phyloP scores from a whole-genome alignment of 2,329 filamentous ascomycete genomes.

The Dactylellina parvicollis region DNA sequence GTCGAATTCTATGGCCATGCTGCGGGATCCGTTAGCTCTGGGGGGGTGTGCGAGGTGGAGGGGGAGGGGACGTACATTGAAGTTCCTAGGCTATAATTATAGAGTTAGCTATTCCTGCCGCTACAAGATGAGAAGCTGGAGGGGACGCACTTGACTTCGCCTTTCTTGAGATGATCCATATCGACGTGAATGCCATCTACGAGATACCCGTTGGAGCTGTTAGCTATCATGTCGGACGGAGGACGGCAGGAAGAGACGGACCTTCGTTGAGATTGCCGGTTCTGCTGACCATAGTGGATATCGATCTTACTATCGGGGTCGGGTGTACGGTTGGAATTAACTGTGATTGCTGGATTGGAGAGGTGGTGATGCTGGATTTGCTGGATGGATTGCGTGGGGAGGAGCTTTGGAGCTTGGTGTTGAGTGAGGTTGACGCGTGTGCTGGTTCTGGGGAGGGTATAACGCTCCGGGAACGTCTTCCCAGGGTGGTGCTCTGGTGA shows the following conservation, averaged over 20 bases:
- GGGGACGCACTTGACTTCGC: slow-evolving; percentile 89
- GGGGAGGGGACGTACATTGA: slow-evolving; percentile 77
- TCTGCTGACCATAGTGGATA: slow-evolving; percentile 62
- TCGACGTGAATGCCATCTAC: slow-evolving; percentile 98
- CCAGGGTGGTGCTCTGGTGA: too few relatives aligned
- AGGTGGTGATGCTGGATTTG: slow-evolving; percentile 9
- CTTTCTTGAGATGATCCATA: slow-evolving; percentile 98
- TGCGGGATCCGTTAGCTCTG: slow-evolving; percentile 61
- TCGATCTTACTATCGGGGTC: neutral
- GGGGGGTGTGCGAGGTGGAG: neutral
- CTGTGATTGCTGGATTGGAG: slow-evolving; percentile 1
- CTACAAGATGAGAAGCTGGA: neutral
- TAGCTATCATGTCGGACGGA: slow-evolving; percentile 2
- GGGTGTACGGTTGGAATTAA: neutral
- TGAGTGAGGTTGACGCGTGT: slow-evolving; percentile 45
- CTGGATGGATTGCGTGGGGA: slow-evolving; percentile 29
- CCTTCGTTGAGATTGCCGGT: slow-evolving; percentile 73
- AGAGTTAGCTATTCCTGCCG: slow-evolving; percentile 58
- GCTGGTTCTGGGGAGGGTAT: neutral
- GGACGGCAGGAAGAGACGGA: slow-evolving; percentile 58
- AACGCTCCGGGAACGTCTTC: neutral
- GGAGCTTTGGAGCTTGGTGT: slow-evolving; percentile 24
- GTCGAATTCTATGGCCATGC: slow-evolving; percentile 99
- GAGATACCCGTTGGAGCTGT: neutral
- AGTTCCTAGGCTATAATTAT: slow-evolving; percentile 79